phyloP scores from a whole-genome alignment of 2,329 filamentous ascomycete genomes.

The Pyrenophora seminiperda region DNA sequence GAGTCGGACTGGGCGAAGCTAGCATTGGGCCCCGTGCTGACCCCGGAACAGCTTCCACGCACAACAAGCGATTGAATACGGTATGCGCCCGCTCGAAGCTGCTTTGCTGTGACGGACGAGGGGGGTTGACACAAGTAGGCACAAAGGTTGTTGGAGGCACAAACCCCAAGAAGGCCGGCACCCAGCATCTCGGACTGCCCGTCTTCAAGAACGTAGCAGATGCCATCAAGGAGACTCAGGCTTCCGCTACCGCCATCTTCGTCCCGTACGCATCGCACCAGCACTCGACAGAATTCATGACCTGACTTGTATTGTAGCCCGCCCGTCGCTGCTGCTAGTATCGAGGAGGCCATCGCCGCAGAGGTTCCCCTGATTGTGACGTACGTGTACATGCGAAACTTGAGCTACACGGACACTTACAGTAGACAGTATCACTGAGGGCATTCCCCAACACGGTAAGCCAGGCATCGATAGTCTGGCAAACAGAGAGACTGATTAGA shows the following conservation, averaged over 20 bases:
- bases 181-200: slow-evolving; percentile 84
- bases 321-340: slow-evolving; percentile 88
- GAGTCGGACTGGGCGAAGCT: slow-evolving; percentile 28
- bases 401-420: slow-evolving; percentile 32
- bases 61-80: slow-evolving; percentile 96
- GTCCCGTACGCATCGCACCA: slow-evolving; percentile 70
- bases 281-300: slow-evolving; percentile 1
- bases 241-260: slow-evolving; percentile 92
- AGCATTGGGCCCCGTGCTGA: slow-evolving; percentile 21
- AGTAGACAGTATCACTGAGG: slow-evolving; percentile 78
- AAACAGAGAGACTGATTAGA: slow-evolving; percentile 22
- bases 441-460: slow-evolving; percentile 94
- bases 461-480: not conserved
- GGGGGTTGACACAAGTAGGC: slow-evolving; percentile 60
- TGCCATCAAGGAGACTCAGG: slow-evolving; percentile 86
- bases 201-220: slow-evolving; percentile 91
- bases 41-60: slow-evolving; percentile 82
- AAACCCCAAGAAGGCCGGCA: slow-evolving; percentile 97
- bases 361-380: slow-evolving; percentile 95
- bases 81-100: slow-evolving; percentile 58
- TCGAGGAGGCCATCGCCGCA: slow-evolving; percentile 92
- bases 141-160: slow-evolving; percentile 98
- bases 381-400: slow-evolving; percentile 47
- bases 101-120: slow-evolving; percentile 20
- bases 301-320: slow-evolving; percentile 64